Base-by-base conservation (phyloP, 2,329 filamentous ascomycete species). In the Botrytis squamosa region DNA sequence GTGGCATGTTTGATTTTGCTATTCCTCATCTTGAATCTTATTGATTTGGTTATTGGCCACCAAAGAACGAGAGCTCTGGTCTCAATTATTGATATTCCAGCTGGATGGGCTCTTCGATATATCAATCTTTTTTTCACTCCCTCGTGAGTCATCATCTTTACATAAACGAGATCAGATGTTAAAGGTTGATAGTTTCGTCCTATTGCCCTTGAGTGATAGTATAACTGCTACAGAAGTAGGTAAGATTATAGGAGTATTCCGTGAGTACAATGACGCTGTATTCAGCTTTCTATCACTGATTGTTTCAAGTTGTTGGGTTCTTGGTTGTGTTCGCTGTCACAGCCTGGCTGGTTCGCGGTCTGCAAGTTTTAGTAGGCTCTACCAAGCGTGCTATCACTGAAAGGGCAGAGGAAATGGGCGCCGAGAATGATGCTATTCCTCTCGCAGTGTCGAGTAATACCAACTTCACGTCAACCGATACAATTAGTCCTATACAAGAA, bases 201-300 rank as follows among this genome's bases (percentile, higher is more conserved):
- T 89, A 42, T 82, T 90, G 0, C 88, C 88, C 10, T 82, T 90
- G 2, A 89, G 87, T 76, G 85, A 87, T 1, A 76, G 84, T 0
- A 87, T 90, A 29, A 84, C 86, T 33, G 84, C 85, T 2, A 77
- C 84, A 0, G 88, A 90, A 77, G 86, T 90, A 20, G 84, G 84
- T 57, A 89, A 89, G 78, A 88, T 90, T 59, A 88, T 90, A 75
- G 86, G 83, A 38, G 86, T 90, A 1, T 90, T 90, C 77, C 77
- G 88, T 89, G 77, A 78, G 86, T 80, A 10, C 6, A 6, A 3
- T 3, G 22, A 59, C n/a, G 22, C 71, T 12, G 44, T n/a, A n/a
- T 42, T 14, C 16, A 36, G 40, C 44, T 20, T 46, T 29, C 5
- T 33, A 72, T 25, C 6, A 10, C 72, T 74, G 40, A 74, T 52